A percentile compares a stretch with the other conserved stretches of the same genome.
phyloP scores from a whole-genome alignment of 169 alveolate genomes.

The Plasmodium knowlesi region DNA sequence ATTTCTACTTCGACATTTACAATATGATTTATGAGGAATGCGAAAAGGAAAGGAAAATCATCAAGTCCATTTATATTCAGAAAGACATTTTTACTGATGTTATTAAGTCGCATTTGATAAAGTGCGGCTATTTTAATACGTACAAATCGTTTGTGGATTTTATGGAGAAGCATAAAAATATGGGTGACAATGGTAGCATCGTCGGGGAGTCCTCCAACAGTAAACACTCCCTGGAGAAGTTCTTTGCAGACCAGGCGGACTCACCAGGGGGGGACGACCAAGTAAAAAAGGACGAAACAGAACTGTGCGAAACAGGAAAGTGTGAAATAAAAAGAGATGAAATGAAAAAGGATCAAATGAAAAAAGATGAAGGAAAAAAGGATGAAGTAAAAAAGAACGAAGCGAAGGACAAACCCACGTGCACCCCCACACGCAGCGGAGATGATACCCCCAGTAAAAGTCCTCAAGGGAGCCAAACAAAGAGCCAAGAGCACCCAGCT shows the following conservation, averaged over 20 bases:
- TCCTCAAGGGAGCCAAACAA: neutral
- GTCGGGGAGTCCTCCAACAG: conserved; percentile 9
- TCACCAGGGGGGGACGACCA: neutral
- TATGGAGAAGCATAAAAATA: conserved; percentile 29
- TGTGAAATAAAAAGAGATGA: neutral
- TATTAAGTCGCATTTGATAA: conserved; percentile 61
- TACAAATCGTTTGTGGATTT: conserved; percentile 44
- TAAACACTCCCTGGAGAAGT: conserved; percentile 8
- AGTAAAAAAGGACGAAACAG: neutral
- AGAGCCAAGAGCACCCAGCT: neutral
- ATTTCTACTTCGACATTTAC: conserved; percentile 51
- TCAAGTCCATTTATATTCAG: conserved; percentile 66
- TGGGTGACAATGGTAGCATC: conserved; percentile 53
- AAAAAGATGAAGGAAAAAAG: neutral
- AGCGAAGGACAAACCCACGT: neutral
- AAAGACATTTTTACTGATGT: conserved; percentile 62
- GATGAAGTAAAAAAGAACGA: neutral
- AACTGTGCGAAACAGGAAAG: too few relatives aligned
- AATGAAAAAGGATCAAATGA: too few relatives aligned
- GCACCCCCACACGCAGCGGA: neutral
- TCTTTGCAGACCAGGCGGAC: conserved; percentile 1
- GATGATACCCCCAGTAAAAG: neutral
- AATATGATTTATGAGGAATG: conserved; percentile 64
- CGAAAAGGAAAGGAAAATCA: conserved; percentile 73
- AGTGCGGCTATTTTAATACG: conserved; percentile 65